A percentile compares a stretch with the other conserved stretches of the same genome.
phyloP scores from a whole-genome alignment of 2,329 filamentous ascomycete species.

The Pseudohalonectria lignicola region DNA sequence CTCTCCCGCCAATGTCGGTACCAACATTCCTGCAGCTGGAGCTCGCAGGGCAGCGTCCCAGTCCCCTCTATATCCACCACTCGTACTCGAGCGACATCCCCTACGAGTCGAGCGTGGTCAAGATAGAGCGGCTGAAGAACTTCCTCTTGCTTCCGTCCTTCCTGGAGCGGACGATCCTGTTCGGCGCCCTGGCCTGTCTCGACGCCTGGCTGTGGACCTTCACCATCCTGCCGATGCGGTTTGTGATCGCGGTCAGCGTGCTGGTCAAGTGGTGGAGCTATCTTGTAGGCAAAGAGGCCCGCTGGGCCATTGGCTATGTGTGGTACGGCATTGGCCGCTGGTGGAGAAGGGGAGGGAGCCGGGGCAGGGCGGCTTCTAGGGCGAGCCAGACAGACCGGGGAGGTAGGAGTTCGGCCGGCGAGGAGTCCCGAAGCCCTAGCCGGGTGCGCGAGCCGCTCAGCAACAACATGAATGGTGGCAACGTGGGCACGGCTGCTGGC shows the following conservation, averaged over 20 bases:
- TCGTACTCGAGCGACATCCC: slow-evolving; percentile 48
- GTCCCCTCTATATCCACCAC: slow-evolving; percentile 54
- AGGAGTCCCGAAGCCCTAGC: slow-evolving; percentile 27
- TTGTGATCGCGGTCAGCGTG: slow-evolving; percentile 68
- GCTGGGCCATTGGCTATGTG: slow-evolving; percentile 65
- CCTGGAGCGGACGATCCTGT: slow-evolving; percentile 74
- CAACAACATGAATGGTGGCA: background rate
- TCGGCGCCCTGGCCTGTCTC: slow-evolving; percentile 82
- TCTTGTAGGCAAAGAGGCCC: slow-evolving; percentile 58
- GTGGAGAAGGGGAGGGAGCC: slow-evolving; percentile 37
- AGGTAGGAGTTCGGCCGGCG: slow-evolving; percentile 20
- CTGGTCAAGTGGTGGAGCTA: slow-evolving; percentile 69
- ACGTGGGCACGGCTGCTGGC: background rate
- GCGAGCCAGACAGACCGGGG: too few species aligned
- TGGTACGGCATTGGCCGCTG: slow-evolving; percentile 70
- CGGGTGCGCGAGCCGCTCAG: slow-evolving; percentile 8
- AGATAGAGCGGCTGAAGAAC: slow-evolving; percentile 84
- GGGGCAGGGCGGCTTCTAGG: background rate
- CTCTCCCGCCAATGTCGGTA: slow-evolving; percentile 55
- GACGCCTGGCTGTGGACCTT: slow-evolving; percentile 97
- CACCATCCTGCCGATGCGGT: slow-evolving; percentile 85
- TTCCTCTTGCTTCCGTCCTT: slow-evolving; percentile 73
- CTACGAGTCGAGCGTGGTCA: slow-evolving; percentile 86
- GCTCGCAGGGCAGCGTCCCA: slow-evolving; percentile 49
- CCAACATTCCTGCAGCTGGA: slow-evolving; percentile 56